Base-by-base conservation (phyloP, 169 alveolate species). In the Plasmodium knowlesi region DNA sequence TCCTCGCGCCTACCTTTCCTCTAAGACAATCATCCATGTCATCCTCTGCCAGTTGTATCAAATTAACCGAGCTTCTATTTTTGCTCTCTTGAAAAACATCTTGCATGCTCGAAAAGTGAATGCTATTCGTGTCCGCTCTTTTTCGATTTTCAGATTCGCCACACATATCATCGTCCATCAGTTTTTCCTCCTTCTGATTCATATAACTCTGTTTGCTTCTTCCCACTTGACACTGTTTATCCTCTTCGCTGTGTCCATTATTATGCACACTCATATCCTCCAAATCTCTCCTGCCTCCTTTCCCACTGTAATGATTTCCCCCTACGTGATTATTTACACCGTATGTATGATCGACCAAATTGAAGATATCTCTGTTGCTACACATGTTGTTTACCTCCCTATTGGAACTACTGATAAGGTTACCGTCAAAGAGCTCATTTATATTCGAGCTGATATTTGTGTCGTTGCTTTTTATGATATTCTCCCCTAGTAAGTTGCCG, bases 51-150 rank as follows among this genome's bases (percentile, higher is more conserved):
- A 61, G 1, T 9, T 83, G 57, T 9, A 83, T 54, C 39, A 83
- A 37, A 61, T 83, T 61, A 16, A 34, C 46, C 2, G 79, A 61
- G 73, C 30, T 25, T 0, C 88, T 25, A 8, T 19, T 19, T 9
- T 41, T 34, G 19, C 76, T 16, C 34, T 84, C 92, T 5, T 70
- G 76, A 71, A 84, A 84, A 84, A 84, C 83, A 41, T 84, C 83
- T 14, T 84, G 74, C 9, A 71, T 54, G 53, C 25, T 41, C 2
- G 57, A 70, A 34, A 34, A 2, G 53, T 84, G 19, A 32, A 61
- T 14, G 39, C 32, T 83, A 8, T 61, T 61, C 22, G 39, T 37
- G n/a, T 67, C 73, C 22, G 28, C 34, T 41, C 57, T n/a, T 34
- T 80, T 41, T 39, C 34, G 16, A 19, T 46, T 46, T 80, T 80